Base-by-base conservation (phyloP, 352 stramenopile species). In the Pythium sukuiense region DNA sequence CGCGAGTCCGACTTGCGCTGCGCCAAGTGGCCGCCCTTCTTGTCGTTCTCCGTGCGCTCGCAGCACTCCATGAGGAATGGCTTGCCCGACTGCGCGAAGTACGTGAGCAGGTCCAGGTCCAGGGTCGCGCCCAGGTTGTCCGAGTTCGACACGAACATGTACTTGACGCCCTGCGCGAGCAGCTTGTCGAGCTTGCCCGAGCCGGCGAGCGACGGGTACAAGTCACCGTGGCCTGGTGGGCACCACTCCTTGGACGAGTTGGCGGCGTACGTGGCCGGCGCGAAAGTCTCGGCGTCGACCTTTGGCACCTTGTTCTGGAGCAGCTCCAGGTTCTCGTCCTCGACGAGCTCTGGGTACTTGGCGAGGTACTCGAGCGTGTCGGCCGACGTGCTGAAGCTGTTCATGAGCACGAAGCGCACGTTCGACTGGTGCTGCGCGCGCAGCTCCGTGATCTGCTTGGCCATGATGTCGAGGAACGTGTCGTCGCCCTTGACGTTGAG, bases 221-320 rank as follows among this genome's bases (percentile, higher is more conserved):
- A 58, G 68, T 95, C 87, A 61, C 87, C 87, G 72, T 95, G 87
- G 59, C 87, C 87, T 58, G 87, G 87, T 18, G 87, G 87, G 70
- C 87, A 95, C 87, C 87, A 95, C 71, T 95, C 87, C 76, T 95
- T 95, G 32, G 78, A 84, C 26, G 81, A 69, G 76, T 93, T 92
- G 18, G 74, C 24, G 43, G 63, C 53, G 64, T 79, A 84, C 32
- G 72, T 80, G 41, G 87, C 87, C 14, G 87, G 87, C 63, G 73
- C 71, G 52, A 95, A 78, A 24, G 90, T 98, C 48, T 72, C 81
- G 16, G 90, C 92, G 81, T 98, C 83, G 26, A 99, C 77, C 79
- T 98, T 98, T 35, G 96, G 96, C 48, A 99, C 96, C 85, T 99
- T 99, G 81, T 99, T 99, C 82, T 99, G 97, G 56, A 99, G 71